Percentiles rank a stretch among this genome's conserved stretches.
Evolutionary conservation across 305 asterid genomes (phyloP).

Genomic region (Fraxinus baroniana): DNA sequence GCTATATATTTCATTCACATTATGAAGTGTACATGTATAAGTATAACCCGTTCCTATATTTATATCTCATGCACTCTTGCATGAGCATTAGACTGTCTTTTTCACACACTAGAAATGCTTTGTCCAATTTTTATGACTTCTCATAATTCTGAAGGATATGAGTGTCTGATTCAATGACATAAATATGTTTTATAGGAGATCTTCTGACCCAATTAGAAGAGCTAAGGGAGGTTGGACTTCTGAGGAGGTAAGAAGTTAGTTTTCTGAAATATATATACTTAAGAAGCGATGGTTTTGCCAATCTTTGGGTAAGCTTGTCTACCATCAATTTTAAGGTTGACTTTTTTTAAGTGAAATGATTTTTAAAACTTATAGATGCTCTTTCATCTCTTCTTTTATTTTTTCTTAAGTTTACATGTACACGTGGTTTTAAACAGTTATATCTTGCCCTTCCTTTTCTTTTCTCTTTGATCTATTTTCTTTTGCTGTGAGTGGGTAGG

Average conservation of each 20-base stretch:
- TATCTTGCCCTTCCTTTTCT: neutral
- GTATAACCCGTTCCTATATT: neutral
- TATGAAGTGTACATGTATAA: neutral
- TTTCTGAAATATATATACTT: neutral
- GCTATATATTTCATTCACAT: neutral
- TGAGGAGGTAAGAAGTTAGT: conserved; percentile 52
- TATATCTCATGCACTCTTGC: neutral
- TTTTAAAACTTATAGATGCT: neutral
- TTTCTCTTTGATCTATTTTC: neutral
- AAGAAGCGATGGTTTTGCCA: neutral
- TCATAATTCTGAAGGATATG: conserved; percentile 9
- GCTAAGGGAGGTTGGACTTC: conserved; percentile 99
- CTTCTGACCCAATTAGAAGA: conserved; percentile 94
- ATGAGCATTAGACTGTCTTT: neutral
- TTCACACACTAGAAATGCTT: neutral
- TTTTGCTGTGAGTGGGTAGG: neutral
- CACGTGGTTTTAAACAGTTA: neutral
- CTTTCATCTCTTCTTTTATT: conserved; percentile 1
- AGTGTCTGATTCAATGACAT: conserved; percentile 8
- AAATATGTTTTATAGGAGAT: conserved; percentile 50
- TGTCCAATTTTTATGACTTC: neutral
- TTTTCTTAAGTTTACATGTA: neutral
- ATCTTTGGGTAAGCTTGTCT: conserved; percentile 1
- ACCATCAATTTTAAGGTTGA: neutral
- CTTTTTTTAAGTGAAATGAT: neutral